Evolutionary conservation across 2,329 filamentous ascomycete genomes (phyloP).

Genomic region (Septoria petroselini): DNA sequence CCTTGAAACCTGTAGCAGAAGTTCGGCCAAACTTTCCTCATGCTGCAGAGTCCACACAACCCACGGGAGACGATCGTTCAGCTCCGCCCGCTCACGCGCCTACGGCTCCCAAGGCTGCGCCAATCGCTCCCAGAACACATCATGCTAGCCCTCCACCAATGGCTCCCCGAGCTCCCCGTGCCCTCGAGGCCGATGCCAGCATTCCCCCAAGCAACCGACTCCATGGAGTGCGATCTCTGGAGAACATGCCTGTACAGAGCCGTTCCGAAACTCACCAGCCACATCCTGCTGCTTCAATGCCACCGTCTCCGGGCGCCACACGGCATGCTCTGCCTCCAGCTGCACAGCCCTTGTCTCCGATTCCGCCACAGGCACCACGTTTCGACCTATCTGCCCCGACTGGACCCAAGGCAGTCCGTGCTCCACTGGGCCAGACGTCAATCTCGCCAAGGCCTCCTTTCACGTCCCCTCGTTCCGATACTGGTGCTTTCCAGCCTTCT

Average conservation of each 20-base stretch:
- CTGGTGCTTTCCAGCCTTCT: slow-evolving; percentile 18
- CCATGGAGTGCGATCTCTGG: slow-evolving; percentile 33
- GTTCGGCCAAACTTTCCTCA: slow-evolving; percentile 10
- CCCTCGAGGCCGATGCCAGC: slow-evolving; percentile 29
- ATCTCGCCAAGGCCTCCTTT: slow-evolving; percentile 32
- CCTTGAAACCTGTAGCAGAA: slow-evolving; percentile 4
- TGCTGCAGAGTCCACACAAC: slow-evolving; percentile 10
- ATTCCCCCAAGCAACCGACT: slow-evolving; percentile 28
- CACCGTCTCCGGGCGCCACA: slow-evolving; percentile 26
- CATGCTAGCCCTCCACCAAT: slow-evolving; percentile 31
- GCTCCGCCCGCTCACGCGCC: slow-evolving; percentile 30
- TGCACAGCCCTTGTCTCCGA: slow-evolving; percentile 29
- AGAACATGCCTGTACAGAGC: slow-evolving; percentile 27
- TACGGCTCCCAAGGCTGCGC: slow-evolving; percentile 41
- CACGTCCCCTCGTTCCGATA: slow-evolving; percentile 30
- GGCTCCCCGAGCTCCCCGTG: slow-evolving; percentile 37
- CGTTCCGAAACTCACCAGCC: slow-evolving; percentile 4
- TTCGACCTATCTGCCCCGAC: slow-evolving; percentile 33
- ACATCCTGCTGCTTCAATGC: slow-evolving; percentile 17
- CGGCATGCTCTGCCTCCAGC: slow-evolving; percentile 26
- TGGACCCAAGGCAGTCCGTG: slow-evolving; percentile 33
- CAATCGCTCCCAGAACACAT: slow-evolving; percentile 39
- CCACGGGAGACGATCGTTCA: slow-evolving; percentile 18
- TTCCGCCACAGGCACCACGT: slow-evolving; percentile 24
- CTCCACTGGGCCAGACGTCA: slow-evolving; percentile 25